A percentile compares a stretch with the other conserved stretches of the same genome.
phyloP scores from a whole-genome alignment of 2,329 filamentous ascomycete genomes.

The Lithohypha guttulata region DNA sequence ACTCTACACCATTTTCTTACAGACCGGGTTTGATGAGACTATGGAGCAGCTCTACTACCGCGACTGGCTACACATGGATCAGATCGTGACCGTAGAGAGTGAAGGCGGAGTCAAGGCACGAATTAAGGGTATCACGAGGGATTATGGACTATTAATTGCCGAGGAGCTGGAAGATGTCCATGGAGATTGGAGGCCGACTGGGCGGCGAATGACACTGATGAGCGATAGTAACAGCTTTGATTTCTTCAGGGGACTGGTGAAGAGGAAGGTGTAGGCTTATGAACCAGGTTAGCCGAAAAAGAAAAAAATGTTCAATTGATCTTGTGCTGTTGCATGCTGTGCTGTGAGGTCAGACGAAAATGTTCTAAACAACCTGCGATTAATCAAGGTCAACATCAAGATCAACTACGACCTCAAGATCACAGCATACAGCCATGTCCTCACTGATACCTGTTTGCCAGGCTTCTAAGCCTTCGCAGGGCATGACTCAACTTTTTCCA shows the following conservation, averaged over 20 bases:
- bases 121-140: constrained; percentile 78
- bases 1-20: constrained; percentile 64
- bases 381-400: too few species aligned
- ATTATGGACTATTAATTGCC: constrained; percentile 77
- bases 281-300: too few species aligned
- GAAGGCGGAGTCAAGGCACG: constrained; percentile 57
- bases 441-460: too few species aligned
- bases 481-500: too few species aligned
- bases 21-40: constrained; percentile 59
- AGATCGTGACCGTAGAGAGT: constrained; percentile 65
- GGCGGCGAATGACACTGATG: constrained; percentile 71
- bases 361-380: too few species aligned
- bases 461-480: too few species aligned
- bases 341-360: too few species aligned
- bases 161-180: constrained; percentile 58
- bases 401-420: too few species aligned
- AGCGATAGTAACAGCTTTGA: constrained; percentile 98
- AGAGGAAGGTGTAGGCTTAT: constrained; percentile 66
- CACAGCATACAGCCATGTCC: too few species aligned
- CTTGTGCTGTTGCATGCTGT: too few species aligned
- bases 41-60: constrained; percentile 70
- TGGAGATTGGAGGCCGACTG: constrained; percentile 58
- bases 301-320: not conserved
- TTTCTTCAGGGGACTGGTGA: constrained; percentile 82
- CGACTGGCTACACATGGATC: constrained; percentile 75